Evolutionary conservation across 768 basidiomycete species (phyloP).

Genomic region (Tricholoma terreum): DNA sequence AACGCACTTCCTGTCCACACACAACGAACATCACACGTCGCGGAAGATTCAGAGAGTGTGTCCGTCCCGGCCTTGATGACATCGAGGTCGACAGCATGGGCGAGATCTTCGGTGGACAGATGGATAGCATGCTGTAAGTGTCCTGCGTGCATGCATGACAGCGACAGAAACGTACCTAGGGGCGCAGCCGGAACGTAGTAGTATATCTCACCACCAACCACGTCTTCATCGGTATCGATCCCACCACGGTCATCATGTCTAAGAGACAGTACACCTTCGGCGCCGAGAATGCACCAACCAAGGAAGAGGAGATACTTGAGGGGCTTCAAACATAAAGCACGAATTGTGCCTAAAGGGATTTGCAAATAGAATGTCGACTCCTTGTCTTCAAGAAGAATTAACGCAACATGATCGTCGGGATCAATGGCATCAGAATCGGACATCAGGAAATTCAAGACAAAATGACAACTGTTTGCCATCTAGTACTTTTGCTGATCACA

Average conservation of each 20-base stretch:
- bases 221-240: constrained; percentile 3
- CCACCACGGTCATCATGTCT: not conserved
- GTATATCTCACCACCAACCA: constrained; percentile 5
- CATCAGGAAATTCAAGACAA: no score
- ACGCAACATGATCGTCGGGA: constrained; percentile 7
- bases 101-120: constrained; percentile 1
- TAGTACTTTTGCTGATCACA: no score
- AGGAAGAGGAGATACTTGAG: constrained; percentile 15
- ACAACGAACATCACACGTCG: not conserved
- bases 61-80: not conserved
- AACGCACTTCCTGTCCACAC: not conserved
- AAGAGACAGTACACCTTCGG: constrained; percentile 8
- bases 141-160: constrained; percentile 1
- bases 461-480: no score
- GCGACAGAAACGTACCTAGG: not conserved
- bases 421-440: not conserved
- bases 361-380: constrained; percentile 8
- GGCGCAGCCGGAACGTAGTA: constrained; percentile 3
- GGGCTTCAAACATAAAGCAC: constrained; percentile 9
- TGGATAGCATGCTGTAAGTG: not conserved
- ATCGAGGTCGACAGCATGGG: no score
- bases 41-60: not conserved
- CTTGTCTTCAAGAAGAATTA: constrained; percentile 5
- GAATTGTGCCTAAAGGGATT: constrained; percentile 10
- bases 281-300: constrained; percentile 17